Evolutionary conservation across 2,329 filamentous ascomycete species (phyloP).

Genomic region (Diaporthe batatas): DNA sequence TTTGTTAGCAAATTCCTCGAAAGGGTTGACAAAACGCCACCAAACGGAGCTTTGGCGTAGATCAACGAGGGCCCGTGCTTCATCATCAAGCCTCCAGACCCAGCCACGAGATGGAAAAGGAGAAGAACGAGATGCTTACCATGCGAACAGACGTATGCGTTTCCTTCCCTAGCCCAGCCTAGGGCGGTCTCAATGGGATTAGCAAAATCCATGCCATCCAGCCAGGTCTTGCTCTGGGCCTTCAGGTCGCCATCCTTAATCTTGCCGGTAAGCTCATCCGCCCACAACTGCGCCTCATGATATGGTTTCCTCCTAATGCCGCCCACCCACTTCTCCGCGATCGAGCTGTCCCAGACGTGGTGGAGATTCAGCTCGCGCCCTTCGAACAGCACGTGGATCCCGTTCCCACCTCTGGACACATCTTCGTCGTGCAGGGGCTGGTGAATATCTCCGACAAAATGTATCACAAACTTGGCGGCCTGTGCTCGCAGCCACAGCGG

Average conservation of each 20-base stretch:
- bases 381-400: slow-evolving; percentile 74
- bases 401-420: slow-evolving; percentile 75
- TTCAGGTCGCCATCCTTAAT: slow-evolving; percentile 70
- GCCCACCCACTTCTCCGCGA: slow-evolving; percentile 74
- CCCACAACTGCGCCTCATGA: slow-evolving; percentile 66
- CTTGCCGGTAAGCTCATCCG: slow-evolving; percentile 65
- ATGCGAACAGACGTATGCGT: slow-evolving; percentile 72
- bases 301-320: slow-evolving; percentile 65
- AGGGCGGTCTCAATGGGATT: slow-evolving; percentile 69
- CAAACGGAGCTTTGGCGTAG: slow-evolving; percentile 1
- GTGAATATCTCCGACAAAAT: slow-evolving; percentile 79
- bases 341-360: slow-evolving; percentile 79
- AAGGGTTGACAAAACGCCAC: slow-evolving; percentile 2
- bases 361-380: slow-evolving; percentile 74
- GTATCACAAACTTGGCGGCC: slow-evolving; percentile 75
- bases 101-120: not conserved
- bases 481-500: slow-evolving; percentile 63
- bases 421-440: slow-evolving; percentile 77
- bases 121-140: slow-evolving; percentile 57
- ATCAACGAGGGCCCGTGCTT: not conserved
- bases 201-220: slow-evolving; percentile 67
- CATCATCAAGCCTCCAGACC: slow-evolving; percentile 1
- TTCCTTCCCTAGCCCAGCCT: slow-evolving; percentile 74
- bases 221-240: slow-evolving; percentile 65
- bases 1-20: slow-evolving; percentile 43